phyloP scores from a whole-genome alignment of 495 filamentous ascomycete genomes.

The Thermochaetoides thermophila region DNA sequence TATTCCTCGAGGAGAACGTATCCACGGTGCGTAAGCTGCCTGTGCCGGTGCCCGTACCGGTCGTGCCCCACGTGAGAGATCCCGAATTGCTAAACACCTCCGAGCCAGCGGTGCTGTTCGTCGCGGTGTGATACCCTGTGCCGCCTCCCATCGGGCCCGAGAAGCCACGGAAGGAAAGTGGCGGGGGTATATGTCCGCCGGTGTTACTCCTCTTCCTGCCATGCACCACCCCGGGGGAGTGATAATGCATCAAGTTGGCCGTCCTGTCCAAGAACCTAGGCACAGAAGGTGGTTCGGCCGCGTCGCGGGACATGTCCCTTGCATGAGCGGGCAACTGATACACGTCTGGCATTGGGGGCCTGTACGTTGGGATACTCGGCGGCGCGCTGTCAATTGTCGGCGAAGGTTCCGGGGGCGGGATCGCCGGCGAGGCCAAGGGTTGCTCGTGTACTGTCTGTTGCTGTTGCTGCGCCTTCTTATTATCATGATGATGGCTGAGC shows the following conservation, averaged over 20 bases:
- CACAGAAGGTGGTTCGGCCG: conserved; percentile 66
- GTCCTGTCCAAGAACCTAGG: conserved; percentile 52
- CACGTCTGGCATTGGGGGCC: conserved; percentile 12
- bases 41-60: too few relatives aligned
- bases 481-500: too few relatives aligned
- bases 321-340: conserved; percentile 16
- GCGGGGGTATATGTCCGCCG: conserved; percentile 49
- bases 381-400: conserved; percentile 14
- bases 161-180: conserved; percentile 57
- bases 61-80: conserved; percentile 29
- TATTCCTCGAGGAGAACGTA: too few relatives aligned
- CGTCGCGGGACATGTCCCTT: conserved; percentile 27
- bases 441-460: too few relatives aligned
- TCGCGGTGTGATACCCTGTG: conserved; percentile 23
- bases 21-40: too few relatives aligned
- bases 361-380: conserved; percentile 16
- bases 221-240: conserved; percentile 27
- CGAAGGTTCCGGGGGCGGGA: conserved; percentile 8
- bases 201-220: conserved; percentile 77
- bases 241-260: conserved; percentile 12
- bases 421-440: conserved; percentile 29
- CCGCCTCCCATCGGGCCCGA: conserved; percentile 41
- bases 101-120: conserved; percentile 38
- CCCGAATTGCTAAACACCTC: too few relatives aligned
- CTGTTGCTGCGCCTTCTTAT: too few relatives aligned